Conservation (phyloP, 2,329 filamentous ascomycete genomes). For the Gaeumannomyces sp. region DNA sequence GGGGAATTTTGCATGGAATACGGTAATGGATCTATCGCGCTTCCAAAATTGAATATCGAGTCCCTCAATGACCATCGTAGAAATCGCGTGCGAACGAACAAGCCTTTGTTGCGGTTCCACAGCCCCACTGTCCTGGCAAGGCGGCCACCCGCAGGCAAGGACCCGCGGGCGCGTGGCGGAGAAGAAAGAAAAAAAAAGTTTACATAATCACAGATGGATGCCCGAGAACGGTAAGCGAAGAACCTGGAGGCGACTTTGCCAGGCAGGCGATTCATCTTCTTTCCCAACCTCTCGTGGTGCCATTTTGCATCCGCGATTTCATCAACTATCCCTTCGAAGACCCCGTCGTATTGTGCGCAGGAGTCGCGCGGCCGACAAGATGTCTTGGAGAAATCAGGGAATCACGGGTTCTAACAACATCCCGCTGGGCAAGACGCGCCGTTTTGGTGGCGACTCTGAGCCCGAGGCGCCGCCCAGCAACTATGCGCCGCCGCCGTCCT, state of each 20-base stretch:
- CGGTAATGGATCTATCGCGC: background rate
- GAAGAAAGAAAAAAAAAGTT: background rate
- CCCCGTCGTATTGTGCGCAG: background rate
- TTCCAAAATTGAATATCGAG: background rate
- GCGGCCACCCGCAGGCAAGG: too few relatives aligned
- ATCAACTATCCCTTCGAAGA: background rate
- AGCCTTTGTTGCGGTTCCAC: too few relatives aligned
- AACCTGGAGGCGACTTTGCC: background rate
- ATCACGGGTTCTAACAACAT: constrained; percentile 99
- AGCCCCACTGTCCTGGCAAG: background rate
- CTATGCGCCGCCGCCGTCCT: constrained; percentile 6
- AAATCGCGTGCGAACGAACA: too few relatives aligned
- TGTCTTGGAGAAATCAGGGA: constrained; percentile 68
- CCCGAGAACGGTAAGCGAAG: background rate
- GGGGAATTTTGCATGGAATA: background rate
- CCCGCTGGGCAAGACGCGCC: constrained; percentile 76
- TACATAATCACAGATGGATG: background rate
- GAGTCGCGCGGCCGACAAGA: constrained; percentile 26
- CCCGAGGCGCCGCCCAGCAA: constrained; percentile 18
- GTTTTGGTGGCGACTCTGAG: constrained; percentile 59
- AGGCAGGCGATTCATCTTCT: background rate
- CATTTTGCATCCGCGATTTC: background rate
- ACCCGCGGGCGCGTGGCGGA: background rate
- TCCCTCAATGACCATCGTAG: too few relatives aligned
- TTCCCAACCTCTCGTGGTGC: background rate